phyloP scores from a whole-genome alignment of 306 rosid species.

The Canavalia gladiata region DNA sequence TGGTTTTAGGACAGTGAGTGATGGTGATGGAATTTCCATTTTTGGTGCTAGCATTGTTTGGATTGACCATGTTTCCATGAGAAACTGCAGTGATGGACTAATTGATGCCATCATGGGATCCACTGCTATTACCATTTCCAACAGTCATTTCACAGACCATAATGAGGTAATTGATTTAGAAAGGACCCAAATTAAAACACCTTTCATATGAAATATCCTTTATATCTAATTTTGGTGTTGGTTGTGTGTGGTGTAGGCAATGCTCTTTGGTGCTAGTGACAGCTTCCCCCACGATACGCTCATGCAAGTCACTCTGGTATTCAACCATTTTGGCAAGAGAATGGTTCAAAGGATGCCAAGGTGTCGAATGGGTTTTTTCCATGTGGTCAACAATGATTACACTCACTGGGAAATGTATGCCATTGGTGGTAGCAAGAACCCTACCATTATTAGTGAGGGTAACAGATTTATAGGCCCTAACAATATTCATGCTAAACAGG shows the following conservation, averaged over 20 bases:
- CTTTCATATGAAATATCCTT: not conserved
- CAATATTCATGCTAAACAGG: conserved; percentile 54
- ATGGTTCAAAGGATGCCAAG: conserved; percentile 86
- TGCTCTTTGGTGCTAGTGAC: conserved; percentile 81
- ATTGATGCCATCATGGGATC: conserved; percentile 82
- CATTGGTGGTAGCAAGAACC: conserved; percentile 78
- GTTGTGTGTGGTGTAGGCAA: conserved; percentile 57
- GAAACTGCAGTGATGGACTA: conserved; percentile 64
- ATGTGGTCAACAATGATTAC: conserved; percentile 81
- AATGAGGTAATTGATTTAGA: conserved; percentile 55
- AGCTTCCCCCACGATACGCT: conserved; percentile 49
- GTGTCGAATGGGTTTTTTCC: conserved; percentile 73
- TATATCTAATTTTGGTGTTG: not conserved
- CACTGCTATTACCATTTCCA: conserved; percentile 88
- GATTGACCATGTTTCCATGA: conserved; percentile 91
- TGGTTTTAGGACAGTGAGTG: conserved; percentile 70
- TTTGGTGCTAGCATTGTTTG: conserved; percentile 76
- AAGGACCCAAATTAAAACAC: not conserved
- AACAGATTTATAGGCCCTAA: conserved; percentile 71
- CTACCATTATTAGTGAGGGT: conserved; percentile 86
- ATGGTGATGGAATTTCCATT: conserved; percentile 88
- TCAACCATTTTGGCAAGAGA: conserved; percentile 85
- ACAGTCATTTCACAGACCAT: conserved; percentile 77
- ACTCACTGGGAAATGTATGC: conserved; percentile 92
- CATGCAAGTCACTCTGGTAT: conserved; percentile 84